Evolutionary conservation across 1,139 yeast genomes (phyloP).

Genomic region (Candida pseudoviswanathii): DNA sequence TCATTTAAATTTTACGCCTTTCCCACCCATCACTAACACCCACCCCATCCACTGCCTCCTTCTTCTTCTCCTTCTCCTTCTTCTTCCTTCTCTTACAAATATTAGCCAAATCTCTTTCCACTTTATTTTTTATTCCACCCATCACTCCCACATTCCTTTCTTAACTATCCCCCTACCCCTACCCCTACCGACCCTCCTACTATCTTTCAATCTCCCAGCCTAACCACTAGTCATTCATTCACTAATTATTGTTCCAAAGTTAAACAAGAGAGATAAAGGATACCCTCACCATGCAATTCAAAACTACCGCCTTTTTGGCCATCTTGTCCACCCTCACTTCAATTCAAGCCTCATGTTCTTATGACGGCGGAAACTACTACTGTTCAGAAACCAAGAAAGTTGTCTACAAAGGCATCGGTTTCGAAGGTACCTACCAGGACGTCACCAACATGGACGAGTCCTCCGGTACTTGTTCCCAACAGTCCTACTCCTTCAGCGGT

Average conservation of each 20-base stretch:
- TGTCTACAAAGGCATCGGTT: constrained; percentile 69
- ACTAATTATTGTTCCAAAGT: not conserved
- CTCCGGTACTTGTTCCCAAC: constrained; percentile 56
- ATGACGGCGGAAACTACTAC: constrained; percentile 70
- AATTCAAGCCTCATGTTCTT: constrained; percentile 14
- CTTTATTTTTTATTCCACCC: not conserved
- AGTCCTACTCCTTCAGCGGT: constrained; percentile 55
- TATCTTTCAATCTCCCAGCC: not conserved
- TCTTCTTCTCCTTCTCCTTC: not conserved
- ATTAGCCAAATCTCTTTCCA: not conserved
- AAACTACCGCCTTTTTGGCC: constrained; percentile 16
- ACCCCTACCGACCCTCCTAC: not conserved
- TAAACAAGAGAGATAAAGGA: not conserved
- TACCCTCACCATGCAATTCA: constrained; percentile 16
- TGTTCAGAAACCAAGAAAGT: constrained; percentile 72
- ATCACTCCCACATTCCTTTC: constrained; percentile 9
- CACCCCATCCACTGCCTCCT: not conserved
- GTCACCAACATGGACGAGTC: constrained; percentile 55
- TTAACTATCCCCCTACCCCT: not conserved
- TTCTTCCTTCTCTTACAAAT: not conserved
- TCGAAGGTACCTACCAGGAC: constrained; percentile 61
- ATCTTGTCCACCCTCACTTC: constrained; percentile 15
- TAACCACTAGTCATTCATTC: constrained; percentile 5
- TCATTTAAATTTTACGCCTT: not conserved
- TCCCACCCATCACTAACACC: not conserved